Evolutionary conservation across 495 filamentous ascomycete genomes (phyloP).

Genomic region (Cercophora newfieldiana): DNA sequence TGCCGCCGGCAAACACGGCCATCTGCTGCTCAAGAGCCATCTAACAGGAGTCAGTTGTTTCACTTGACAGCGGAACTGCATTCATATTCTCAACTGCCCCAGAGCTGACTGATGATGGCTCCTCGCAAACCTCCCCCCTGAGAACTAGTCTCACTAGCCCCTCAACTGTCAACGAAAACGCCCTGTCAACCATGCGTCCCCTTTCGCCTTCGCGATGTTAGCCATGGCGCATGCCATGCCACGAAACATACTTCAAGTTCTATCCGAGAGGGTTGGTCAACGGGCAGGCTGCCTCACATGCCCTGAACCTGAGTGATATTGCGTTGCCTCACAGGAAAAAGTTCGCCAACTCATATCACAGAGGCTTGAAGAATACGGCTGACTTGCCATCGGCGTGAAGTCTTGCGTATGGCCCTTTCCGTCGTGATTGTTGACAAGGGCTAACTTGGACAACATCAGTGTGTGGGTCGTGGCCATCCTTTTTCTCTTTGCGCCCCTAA

Average conservation of each 20-base stretch:
- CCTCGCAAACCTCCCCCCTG: no score
- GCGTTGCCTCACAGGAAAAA: no score
- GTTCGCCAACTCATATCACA: neutral
- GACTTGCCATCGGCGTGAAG: neutral
- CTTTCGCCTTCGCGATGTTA: neutral
- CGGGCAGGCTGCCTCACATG: neutral
- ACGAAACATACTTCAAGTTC: neutral
- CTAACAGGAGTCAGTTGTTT: no score
- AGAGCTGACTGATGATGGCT: no score
- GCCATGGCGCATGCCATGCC: neutral
- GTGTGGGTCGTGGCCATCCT: neutral
- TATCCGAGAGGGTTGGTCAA: neutral
- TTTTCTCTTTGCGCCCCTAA: no score
- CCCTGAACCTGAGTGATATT: neutral
- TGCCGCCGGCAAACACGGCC: neutral
- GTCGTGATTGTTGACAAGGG: neutral
- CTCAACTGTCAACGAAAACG: no score
- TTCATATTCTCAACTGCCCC: no score
- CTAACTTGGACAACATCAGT: neutral
- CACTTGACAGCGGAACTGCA: no score
- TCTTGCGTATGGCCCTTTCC: neutral
- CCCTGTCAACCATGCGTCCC: neutral
- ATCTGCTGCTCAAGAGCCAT: neutral
- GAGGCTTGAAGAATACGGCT: neutral
- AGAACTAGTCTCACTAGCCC: no score